Evolutionary conservation across 306 rosid species (phyloP).

Genomic region (Dicorynia guianensis): DNA sequence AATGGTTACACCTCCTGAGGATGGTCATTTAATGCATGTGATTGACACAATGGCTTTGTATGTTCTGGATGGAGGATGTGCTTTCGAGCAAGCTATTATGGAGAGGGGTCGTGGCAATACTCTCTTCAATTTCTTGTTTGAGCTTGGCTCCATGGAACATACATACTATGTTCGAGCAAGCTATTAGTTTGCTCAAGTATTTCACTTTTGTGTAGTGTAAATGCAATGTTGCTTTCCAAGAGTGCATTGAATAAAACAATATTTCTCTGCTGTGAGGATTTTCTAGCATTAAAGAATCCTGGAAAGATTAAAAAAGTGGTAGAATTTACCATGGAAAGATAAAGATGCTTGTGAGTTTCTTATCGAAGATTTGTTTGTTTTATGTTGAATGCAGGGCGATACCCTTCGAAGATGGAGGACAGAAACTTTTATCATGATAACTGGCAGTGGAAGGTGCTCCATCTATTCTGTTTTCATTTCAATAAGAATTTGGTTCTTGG

Average conservation of each 20-base stretch:
- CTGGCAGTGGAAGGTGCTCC: conserved; percentile 99
- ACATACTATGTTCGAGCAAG: conserved; percentile 99
- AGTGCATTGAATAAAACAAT: conserved; percentile 33
- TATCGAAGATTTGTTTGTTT: conserved; percentile 19
- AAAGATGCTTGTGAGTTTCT: conserved; percentile 22
- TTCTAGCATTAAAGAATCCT: conserved; percentile 10
- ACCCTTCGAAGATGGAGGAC: conserved; percentile 99
- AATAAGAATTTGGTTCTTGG: conserved; percentile 21
- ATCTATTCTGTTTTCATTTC: conserved; percentile 29
- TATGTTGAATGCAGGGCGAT: conserved; percentile 68
- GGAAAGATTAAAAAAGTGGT: neutral
- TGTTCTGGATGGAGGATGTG: conserved; percentile 96
- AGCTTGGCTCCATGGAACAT: conserved; percentile 97
- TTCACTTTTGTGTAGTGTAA: conserved; percentile 29
- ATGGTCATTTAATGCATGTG: conserved; percentile 85
- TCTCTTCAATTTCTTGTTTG: conserved; percentile 92
- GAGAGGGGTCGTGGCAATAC: conserved; percentile 99
- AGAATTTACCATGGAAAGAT: neutral
- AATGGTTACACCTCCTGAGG: conserved; percentile 85
- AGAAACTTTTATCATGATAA: conserved; percentile 97
- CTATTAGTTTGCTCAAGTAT: conserved; percentile 98
- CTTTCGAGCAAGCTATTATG: conserved; percentile 99
- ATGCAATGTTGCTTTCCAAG: conserved; percentile 9
- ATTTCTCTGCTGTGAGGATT: neutral
- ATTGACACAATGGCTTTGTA: conserved; percentile 98